phyloP scores from a whole-genome alignment of 495 filamentous ascomycete genomes.

The Saxophila tyrrhenica region DNA sequence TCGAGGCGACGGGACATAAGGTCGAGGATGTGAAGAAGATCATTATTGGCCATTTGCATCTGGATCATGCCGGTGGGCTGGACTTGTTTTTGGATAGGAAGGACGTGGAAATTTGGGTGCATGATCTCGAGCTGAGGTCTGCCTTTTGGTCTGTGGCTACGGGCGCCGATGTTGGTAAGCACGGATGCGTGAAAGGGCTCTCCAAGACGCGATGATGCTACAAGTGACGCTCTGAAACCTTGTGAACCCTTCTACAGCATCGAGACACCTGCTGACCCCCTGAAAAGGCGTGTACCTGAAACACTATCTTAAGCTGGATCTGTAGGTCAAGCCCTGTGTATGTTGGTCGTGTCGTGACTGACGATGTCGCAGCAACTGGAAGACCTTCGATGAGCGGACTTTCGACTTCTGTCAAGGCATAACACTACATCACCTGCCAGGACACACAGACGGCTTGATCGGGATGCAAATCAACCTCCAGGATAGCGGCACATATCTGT shows the following conservation, averaged over 20 bases:
- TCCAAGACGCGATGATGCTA: no score
- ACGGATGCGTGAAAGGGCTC: no score
- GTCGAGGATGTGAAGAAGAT: constrained; percentile 43
- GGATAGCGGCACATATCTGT: constrained; percentile 28
- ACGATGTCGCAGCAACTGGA: constrained; percentile 20
- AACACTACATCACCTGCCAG: constrained; percentile 30
- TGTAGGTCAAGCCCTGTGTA: constrained; percentile 4
- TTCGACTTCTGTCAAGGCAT: constrained; percentile 32
- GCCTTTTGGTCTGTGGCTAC: constrained; percentile 38
- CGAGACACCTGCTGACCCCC: no score
- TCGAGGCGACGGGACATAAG: constrained; percentile 36
- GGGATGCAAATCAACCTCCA: constrained; percentile 30
- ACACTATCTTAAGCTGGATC: constrained; percentile 29
- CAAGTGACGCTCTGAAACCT: no score
- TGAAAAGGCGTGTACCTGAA: constrained; percentile 35
- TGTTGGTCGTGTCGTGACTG: background rate
- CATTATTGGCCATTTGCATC: constrained; percentile 43
- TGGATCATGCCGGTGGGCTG: constrained; percentile 44
- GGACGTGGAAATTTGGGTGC: constrained; percentile 41
- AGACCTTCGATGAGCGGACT: constrained; percentile 30
- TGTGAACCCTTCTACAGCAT: no score
- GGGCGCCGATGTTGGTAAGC: constrained; percentile 32
- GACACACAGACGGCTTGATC: constrained; percentile 24
- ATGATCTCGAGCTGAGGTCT: constrained; percentile 40
- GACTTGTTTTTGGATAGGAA: constrained; percentile 36